Conservation (phyloP, 257 asterid genomes). For the Cinchona pubescens region DNA sequence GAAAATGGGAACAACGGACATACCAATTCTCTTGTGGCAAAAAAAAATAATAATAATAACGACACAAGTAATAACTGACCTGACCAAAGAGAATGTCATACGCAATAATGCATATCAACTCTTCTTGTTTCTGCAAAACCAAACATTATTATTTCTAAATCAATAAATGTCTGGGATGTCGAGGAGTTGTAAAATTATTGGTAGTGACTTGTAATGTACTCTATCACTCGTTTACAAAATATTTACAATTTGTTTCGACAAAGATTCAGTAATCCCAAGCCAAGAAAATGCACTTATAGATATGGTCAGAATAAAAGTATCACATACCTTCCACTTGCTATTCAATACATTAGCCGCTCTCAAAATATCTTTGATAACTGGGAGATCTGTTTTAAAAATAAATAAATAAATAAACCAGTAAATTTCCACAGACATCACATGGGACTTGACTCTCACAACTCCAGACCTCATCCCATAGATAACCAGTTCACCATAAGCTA, state of each 20-base stretch:
- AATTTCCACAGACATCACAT: neutral
- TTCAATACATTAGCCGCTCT: conserved; percentile 54
- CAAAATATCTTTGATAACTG: conserved; percentile 68
- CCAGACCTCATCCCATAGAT: neutral
- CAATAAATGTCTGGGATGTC: neutral
- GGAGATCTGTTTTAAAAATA: conserved; percentile 47
- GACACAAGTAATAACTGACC: conserved; percentile 29
- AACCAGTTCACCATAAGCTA: neutral
- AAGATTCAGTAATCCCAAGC: neutral
- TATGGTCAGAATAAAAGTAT: neutral
- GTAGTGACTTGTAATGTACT: neutral
- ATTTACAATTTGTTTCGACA: neutral
- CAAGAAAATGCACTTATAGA: neutral
- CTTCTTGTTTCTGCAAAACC: conserved; percentile 70
- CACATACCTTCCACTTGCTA: conserved; percentile 81
- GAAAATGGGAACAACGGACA: neutral
- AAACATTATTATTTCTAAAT: neutral
- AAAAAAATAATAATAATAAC: neutral
- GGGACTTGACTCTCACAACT: neutral
- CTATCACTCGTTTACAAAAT: neutral
- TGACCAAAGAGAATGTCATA: conserved; percentile 88
- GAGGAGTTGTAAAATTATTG: neutral
- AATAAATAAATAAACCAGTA: neutral
- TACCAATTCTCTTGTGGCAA: neutral
- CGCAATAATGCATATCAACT: conserved; percentile 56